Base-by-base conservation (phyloP, 192 early-diverging fungal species). In the Thoreauomyces humboldtii region DNA sequence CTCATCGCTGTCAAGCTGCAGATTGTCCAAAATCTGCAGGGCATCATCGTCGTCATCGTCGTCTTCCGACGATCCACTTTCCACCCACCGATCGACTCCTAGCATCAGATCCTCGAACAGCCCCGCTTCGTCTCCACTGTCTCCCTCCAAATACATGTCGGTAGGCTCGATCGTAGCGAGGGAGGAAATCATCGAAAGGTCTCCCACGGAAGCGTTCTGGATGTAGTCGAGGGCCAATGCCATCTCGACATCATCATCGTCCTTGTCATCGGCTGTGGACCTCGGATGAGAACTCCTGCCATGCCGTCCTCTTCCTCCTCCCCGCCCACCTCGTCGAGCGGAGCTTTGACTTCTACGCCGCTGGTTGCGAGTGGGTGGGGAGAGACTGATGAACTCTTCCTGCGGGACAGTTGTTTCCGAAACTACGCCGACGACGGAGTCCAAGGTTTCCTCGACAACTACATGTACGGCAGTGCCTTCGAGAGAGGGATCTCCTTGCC, bases 181-280 rank as follows among this genome's bases (percentile, higher is more conserved):
- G 4, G 68, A 44, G 17, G 44, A 42, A 12, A 50, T 12, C 19
- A 21, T 32, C n/a, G 52, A 28, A 4, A 70, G 45, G 41, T 64
- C 59, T 0, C 41, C 61, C n/a, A 64, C 61, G 11, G 59, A 65
- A 19, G 61, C 52, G 25, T 74, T 72, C 55, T 63, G 48, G 19
- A 68, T 61, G 38, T 63, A 56, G 43, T 69, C 69, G 29, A 61
- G 44, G n/a, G 57, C 42, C 4, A 59, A 15, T 15, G 60, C 74
- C 48, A 62, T 63, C 29, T 68, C 66, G 15, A 67, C 64, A 12
- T 21, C 22, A 27, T 73, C 71, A 36, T 61, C 19, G 34, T 75
- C 73, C 27, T 24, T 48, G 11, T 68, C 57, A 2, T 31, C 32
- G 22, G 25, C 3, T 7, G 9, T 9, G 15, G 9, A 24, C 47